Base-by-base conservation (phyloP, 139 green algal species). In the Picochlorum sp. region DNA sequence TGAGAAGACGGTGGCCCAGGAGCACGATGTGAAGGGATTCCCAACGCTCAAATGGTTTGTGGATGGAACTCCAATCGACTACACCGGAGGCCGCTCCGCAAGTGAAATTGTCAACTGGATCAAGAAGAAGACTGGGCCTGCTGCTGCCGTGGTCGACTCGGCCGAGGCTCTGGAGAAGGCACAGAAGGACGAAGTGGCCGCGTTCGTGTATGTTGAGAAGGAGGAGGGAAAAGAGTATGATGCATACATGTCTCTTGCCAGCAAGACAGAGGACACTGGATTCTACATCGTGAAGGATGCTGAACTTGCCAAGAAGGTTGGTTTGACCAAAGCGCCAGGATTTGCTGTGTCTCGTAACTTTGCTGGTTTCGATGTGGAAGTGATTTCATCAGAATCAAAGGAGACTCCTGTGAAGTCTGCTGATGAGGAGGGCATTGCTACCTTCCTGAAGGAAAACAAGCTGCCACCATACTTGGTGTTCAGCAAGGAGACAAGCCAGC, bases 11-110 rank as follows among this genome's bases (percentile, higher is more conserved):
- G 61, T 88, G 16, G 83, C 51, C 11, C 55, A 68, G 44, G 83
- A 86, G 71, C 85, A 77, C 30, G 70, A 67, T 30, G 21, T 76
- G 18, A 52, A 85, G 68, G 87, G 87, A 52, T 93, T 89, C 72
- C 88, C 88, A 56, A 94, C 88, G 5, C 57, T 95, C 56, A 90
- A 91, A 73, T 95, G 87, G 87, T 92, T 95, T 66, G 72, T 89
- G 24, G 71, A 94, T 23, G 88, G 87, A 50, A 78, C n/a, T 54
- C 24, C 78, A 16, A 67, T 63, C 2, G 88, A 94, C 54, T 95
- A 89, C 79, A 66, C 55, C 28, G 87, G 86, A 21, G 72, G 76
- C 51, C 86, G 87, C 23, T 80, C 86, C 4, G 76, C 69, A 45
- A 79, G 85, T 4, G 79, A 78, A 65, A 94, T 96, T 21, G 66